These are phyloP conservation scores for Penicillium soppii DNA, from an alignment of 495 filamentous ascomycete genomes.

Conservation along the genomic window DNA sequence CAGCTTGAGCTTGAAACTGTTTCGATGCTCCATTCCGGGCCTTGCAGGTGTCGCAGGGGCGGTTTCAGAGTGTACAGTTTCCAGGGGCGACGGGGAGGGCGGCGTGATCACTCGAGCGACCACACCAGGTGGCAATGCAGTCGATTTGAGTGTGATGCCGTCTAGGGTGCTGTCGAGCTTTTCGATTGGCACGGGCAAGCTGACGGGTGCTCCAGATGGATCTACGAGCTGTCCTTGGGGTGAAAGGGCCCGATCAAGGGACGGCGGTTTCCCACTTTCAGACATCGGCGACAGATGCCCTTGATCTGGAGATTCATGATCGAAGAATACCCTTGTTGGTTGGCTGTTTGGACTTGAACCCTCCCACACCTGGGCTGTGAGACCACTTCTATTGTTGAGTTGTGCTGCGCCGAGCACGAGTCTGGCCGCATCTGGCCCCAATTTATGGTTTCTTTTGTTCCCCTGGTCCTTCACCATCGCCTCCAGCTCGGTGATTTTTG, in stretches of 20 bases:
- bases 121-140: constrained; percentile 41
- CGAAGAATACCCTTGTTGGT: constrained; percentile 45
- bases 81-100: constrained; percentile 36
- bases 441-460: constrained; percentile 1
- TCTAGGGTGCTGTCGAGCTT: constrained; percentile 49
- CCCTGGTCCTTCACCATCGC: constrained; percentile 23
- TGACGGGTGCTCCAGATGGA: constrained; percentile 12
- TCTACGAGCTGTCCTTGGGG: constrained; percentile 32
- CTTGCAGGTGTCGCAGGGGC: constrained; percentile 26
- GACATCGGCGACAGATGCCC: constrained; percentile 20
- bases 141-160: constrained; percentile 49
- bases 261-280: constrained; percentile 24
- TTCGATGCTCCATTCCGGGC: constrained; percentile 29
- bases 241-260: constrained; percentile 46
- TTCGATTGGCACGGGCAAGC: constrained; percentile 45
- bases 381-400: constrained; percentile 9
- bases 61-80: constrained; percentile 21
- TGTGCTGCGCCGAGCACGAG: constrained; percentile 11
- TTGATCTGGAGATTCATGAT: constrained; percentile 28
- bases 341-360: constrained; percentile 37
- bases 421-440: constrained; percentile 1
- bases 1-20: constrained; percentile 41
- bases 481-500: constrained; percentile 42
- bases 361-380: constrained; percentile 42
- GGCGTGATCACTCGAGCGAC: constrained; percentile 48